Conservation (phyloP, 495 filamentous ascomycete genomes). For the Xylaria flabelliformis region DNA sequence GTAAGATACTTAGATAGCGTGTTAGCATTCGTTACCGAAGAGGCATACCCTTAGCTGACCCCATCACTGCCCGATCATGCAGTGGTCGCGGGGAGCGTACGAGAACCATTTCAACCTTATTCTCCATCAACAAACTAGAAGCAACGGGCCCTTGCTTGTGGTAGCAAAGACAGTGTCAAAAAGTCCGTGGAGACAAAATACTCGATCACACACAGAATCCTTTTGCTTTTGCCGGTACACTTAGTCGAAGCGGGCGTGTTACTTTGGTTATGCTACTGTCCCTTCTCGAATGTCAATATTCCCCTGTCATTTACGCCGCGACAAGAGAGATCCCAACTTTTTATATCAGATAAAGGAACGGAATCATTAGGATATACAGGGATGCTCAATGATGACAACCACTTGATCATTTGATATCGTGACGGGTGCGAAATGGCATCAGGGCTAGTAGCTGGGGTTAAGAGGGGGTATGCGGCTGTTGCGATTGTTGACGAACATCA, state of each 20-base stretch:
- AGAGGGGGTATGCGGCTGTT: constrained; percentile 22
- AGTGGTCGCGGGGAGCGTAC: not conserved
- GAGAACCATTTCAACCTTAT: not conserved
- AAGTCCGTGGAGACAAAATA: not conserved
- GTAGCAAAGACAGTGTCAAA: not conserved
- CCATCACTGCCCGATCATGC: not conserved
- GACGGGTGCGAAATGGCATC: constrained; percentile 4
- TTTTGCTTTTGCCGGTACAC: not conserved
- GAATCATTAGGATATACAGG: not conserved
- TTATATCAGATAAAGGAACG: not conserved
- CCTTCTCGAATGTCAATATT: not conserved
- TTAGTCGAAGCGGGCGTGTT: not conserved
- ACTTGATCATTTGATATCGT: constrained; percentile 1
- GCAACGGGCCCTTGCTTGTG: not conserved
- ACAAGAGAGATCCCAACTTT: not conserved
- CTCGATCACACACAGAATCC: not conserved
- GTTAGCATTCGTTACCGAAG: constrained; percentile 5
- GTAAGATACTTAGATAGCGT: not conserved
- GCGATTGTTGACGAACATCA: constrained; percentile 4
- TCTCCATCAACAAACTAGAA: not conserved
- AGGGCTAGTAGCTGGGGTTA: constrained; percentile 24
- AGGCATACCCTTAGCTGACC: not conserved
- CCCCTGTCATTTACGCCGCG: not conserved
- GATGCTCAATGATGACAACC: not conserved
- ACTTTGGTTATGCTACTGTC: not conserved